Evolutionary conservation across 306 rosid genomes (phyloP).

Genomic region (Clitoria ternatea): DNA sequence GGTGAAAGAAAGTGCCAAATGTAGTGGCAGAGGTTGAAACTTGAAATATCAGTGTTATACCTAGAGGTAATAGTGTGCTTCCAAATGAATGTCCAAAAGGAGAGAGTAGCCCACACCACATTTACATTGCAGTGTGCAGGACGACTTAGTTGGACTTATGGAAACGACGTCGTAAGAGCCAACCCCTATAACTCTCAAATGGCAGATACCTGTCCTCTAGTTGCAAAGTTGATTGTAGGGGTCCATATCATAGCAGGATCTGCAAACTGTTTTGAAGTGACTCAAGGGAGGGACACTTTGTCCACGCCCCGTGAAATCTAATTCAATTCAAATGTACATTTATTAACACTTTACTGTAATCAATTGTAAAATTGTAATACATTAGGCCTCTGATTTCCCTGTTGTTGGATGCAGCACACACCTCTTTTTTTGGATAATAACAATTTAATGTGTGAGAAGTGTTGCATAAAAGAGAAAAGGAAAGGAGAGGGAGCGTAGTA

Average conservation of each 20-base stretch:
- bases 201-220: constrained; percentile 25
- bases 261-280: constrained; percentile 64
- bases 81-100: not conserved
- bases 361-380: no score
- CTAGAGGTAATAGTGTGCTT: constrained; percentile 7
- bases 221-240: constrained; percentile 30
- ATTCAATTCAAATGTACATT: no score
- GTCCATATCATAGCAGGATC: constrained; percentile 45
- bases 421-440: constrained; percentile 18
- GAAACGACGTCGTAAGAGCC: constrained; percentile 34
- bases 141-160: not conserved
- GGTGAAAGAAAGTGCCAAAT: constrained; percentile 3
- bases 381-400: not conserved
- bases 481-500: constrained; percentile 33
- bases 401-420: constrained; percentile 14
- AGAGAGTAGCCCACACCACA: not conserved
- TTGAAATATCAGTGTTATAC: not conserved
- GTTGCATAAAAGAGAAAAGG: constrained; percentile 35
- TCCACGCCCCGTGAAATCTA: constrained; percentile 48
- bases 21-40: not conserved
- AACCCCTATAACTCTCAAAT: not conserved
- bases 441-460: not conserved
- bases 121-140: constrained; percentile 8
- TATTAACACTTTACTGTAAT: no score
- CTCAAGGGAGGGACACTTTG: constrained; percentile 56